These are phyloP conservation scores for Osmanthus fragrans DNA, from an alignment of 257 asterid genomes.

Conservation along the genomic window DNA sequence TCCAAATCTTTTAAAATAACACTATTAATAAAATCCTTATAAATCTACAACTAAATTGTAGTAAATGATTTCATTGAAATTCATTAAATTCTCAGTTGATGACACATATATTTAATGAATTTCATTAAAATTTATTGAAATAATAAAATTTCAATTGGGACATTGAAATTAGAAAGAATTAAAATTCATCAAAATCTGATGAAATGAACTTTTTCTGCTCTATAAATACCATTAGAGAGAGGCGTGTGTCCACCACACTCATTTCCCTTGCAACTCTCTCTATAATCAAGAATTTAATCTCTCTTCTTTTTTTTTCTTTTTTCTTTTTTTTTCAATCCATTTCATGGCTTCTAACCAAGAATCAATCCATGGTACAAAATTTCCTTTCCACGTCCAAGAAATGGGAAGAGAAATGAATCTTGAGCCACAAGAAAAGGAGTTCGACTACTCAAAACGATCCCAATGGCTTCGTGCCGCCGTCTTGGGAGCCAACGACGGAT, in stretches of 20 bases:
- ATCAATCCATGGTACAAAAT: constrained; percentile 14
- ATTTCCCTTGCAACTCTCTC: background rate
- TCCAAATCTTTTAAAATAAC: no score
- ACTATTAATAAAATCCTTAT: no score
- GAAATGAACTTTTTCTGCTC: constrained; percentile 6
- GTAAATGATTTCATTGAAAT: no score
- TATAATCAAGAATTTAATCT: background rate
- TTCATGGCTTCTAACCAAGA: constrained; percentile 31
- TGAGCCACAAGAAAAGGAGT: constrained; percentile 23
- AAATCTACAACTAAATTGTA: no score
- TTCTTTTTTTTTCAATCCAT: background rate
- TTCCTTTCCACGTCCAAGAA: constrained; percentile 17
- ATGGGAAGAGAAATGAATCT: constrained; percentile 12
- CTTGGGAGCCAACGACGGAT: constrained; percentile 55
- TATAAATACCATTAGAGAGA: constrained; percentile 25
- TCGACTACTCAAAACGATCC: constrained; percentile 53
- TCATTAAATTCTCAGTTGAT: no score
- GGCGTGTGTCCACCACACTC: constrained; percentile 50
- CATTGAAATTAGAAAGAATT: no score
- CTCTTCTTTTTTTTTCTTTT: no score
- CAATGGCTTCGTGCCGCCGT: constrained; percentile 62
- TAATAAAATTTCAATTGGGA: no score
- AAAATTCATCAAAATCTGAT: no score
- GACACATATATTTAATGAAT: no score
- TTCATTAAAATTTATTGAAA: no score